A percentile compares a stretch with the other conserved stretches of the same genome.
phyloP scores from a whole-genome alignment of 2,329 filamentous ascomycete species.

The Fusarium sp. region DNA sequence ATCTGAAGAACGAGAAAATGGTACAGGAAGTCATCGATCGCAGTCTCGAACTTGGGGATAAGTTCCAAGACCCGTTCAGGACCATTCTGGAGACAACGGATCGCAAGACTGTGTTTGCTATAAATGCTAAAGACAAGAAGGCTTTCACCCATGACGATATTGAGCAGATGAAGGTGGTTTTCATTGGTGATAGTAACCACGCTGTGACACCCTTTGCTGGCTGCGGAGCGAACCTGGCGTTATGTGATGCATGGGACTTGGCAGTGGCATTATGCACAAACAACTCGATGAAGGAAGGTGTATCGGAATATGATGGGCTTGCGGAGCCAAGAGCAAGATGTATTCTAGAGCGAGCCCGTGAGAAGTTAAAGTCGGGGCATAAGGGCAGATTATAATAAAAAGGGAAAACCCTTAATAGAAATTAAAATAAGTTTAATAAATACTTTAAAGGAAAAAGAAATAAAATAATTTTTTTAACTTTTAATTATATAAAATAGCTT shows the following conservation, averaged over 20 bases:
- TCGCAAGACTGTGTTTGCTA: conserved; percentile 51
- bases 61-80: conserved; percentile 55
- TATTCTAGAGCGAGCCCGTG: conserved; percentile 43
- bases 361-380: conserved; percentile 42
- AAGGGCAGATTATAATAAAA: not conserved
- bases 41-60: conserved; percentile 49
- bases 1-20: conserved; percentile 37
- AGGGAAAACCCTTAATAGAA: too few species aligned
- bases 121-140: conserved; percentile 59
- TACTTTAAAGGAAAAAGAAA: too few species aligned
- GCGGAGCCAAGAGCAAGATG: conserved; percentile 52
- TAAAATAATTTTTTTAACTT: too few species aligned
- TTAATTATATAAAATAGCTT: too few species aligned
- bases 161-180: conserved; percentile 51
- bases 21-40: conserved; percentile 49
- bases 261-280: conserved; percentile 54
- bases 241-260: conserved; percentile 62
- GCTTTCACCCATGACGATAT: conserved; percentile 55
- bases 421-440: too few species aligned
- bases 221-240: conserved; percentile 61
- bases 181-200: conserved; percentile 64
- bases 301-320: conserved; percentile 53
- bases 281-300: conserved; percentile 43
- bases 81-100: conserved; percentile 57
- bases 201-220: conserved; percentile 63